A percentile compares a stretch with the other conserved stretches of the same genome.
phyloP scores from a whole-genome alignment of 1,284 basidiomycete genomes.

The Ganoderma lingzhi region DNA sequence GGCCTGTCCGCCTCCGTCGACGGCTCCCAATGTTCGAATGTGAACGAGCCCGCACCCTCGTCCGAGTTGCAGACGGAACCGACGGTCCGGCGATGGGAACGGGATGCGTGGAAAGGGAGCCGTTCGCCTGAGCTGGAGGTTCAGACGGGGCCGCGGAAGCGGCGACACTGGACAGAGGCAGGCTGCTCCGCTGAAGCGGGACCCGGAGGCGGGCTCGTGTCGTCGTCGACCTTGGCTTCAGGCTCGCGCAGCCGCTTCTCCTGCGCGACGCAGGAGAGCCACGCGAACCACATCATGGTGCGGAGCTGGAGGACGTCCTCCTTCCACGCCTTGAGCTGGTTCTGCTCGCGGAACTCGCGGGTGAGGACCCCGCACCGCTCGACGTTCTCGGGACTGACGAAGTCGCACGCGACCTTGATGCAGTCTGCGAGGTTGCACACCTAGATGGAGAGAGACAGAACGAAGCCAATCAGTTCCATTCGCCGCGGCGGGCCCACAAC shows the following conservation, averaged over 20 bases:
- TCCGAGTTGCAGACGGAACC: not conserved
- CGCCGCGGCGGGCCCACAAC: too few species aligned
- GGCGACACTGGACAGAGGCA: not conserved
- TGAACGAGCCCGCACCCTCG: not conserved
- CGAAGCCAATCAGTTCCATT: not conserved
- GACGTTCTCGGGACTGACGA: conserved; percentile 90
- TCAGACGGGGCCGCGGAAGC: not conserved
- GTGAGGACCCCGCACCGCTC: conserved; percentile 62
- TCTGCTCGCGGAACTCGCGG: conserved; percentile 40
- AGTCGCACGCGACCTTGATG: conserved; percentile 92
- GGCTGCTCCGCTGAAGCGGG: not conserved
- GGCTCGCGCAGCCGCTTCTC: conserved; percentile 3
- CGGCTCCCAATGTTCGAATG: not conserved
- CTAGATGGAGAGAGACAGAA: conserved; percentile 41
- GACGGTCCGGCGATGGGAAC: not conserved
- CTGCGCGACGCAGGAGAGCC: conserved; percentile 60
- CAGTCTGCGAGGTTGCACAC: conserved; percentile 89
- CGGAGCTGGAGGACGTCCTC: conserved; percentile 88
- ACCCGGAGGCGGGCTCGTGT: not conserved
- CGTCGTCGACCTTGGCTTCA: not conserved
- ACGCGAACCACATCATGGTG: conserved; percentile 90
- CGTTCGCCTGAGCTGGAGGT: not conserved
- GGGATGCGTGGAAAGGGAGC: not conserved
- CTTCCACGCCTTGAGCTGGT: conserved; percentile 84
- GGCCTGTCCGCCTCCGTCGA: not conserved